Base-by-base conservation (phyloP, 2,329 filamentous ascomycete species). In the Ophiosphaerella herpotricha region DNA sequence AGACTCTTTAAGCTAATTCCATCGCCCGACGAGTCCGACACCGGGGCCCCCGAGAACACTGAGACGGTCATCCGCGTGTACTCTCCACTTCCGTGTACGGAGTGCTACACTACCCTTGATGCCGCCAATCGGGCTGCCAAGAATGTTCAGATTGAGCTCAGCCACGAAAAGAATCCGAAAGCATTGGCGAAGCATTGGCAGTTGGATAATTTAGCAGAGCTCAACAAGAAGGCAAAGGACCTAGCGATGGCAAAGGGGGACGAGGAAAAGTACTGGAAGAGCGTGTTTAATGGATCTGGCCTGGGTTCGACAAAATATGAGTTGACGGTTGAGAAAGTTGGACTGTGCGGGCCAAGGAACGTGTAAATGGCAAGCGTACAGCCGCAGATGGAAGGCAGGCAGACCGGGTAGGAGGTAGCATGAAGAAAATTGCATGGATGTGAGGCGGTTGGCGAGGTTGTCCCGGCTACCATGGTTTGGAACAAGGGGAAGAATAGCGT, bases 281-380 rank as follows among this genome's bases (percentile, higher is more conserved):
- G 60, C 34, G 31, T 51, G 34, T 67, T 70, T 50, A 57, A 63
- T 33, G 63, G 53, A 0, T 34, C 42, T 37, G 64, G 63, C 2
- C 12, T 50, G 2, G 59, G 54, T 2, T 58, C 55, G 1, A 54
- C 55, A 11, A 57, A 37, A 11, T 66, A 61, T 37, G 60, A 67
- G 57, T 8, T 71, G 45, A 32, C 58, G 18, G 63, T 68, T 13
- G 56, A 61, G 39, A 52, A 37, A 39, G 55, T 57, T 6, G 36
- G 50, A 1, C 32, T 71, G 12, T 61, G 53, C 37, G 67, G 67
- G n/a, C 64, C 66, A 14, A 57, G 66, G 48, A 69, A 70, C 39
- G 11, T 68, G 13, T 70, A 48, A 60, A 21, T 3, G 3, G 14
- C 26, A 7, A n/a, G 11, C 5, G 12, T 13, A n/a, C 7, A 9